A percentile compares a stretch with the other conserved stretches of the same genome.
Conservation (phyloP, 768 basidiomycete genomes). For the Gymnopilus dilepis region DNA sequence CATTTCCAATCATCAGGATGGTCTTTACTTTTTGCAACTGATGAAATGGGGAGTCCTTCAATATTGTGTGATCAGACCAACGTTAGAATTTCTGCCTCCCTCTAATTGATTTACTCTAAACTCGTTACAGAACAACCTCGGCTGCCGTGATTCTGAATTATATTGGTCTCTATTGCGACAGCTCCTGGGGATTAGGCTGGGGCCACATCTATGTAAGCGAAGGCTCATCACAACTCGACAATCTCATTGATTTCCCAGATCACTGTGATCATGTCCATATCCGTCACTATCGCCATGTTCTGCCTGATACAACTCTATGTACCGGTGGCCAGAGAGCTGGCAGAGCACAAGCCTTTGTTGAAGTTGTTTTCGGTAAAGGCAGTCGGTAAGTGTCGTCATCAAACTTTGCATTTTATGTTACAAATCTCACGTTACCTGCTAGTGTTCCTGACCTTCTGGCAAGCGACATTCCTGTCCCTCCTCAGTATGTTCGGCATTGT, state of each 20-base stretch:
- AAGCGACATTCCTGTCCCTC: slow-evolving; percentile 62
- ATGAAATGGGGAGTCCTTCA: slow-evolving; percentile 83
- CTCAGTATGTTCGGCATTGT: slow-evolving; percentile 64
- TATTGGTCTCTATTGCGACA: slow-evolving; percentile 73
- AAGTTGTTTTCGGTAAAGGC: slow-evolving; percentile 78
- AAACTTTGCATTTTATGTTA: background rate
- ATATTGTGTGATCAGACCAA: slow-evolving; percentile 69
- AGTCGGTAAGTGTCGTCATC: slow-evolving; percentile 52
- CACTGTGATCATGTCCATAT: slow-evolving; percentile 63
- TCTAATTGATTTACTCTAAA: background rate
- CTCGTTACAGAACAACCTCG: slow-evolving; percentile 48
- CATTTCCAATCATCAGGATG: slow-evolving; percentile 46
- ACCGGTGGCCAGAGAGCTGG: slow-evolving; percentile 56
- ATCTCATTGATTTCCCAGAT: slow-evolving; percentile 44
- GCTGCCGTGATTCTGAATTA: slow-evolving; percentile 67
- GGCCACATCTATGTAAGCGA: slow-evolving; percentile 68
- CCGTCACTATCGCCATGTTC: slow-evolving; percentile 81
- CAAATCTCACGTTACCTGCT: background rate
- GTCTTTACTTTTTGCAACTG: slow-evolving; percentile 70
- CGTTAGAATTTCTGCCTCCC: slow-evolving; percentile 38
- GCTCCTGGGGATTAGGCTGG: slow-evolving; percentile 70
- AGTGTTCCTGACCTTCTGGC: slow-evolving; percentile 84
- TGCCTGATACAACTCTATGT: slow-evolving; percentile 76
- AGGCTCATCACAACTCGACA: background rate
- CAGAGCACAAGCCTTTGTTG: slow-evolving; percentile 62